Base-by-base conservation (phyloP, 352 stramenopile species). In the Phytopythium kandeliae region DNA sequence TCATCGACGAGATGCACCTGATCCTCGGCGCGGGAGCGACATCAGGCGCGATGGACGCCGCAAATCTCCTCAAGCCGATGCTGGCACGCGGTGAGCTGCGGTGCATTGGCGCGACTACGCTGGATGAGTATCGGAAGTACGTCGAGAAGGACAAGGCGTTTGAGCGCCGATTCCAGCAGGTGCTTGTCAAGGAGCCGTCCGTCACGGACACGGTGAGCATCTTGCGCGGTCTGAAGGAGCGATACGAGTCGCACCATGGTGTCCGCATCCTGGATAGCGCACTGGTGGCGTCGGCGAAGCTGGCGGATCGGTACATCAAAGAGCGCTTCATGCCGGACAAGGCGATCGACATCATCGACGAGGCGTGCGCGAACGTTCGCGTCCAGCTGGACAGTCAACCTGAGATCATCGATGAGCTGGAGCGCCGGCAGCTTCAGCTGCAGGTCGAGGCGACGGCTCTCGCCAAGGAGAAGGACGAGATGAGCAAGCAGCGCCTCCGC, bases 131-230 rank as follows among this genome's bases (percentile, higher is more conserved):
- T 66, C 84, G 94, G 8, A 72, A 98, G 60, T 85, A 99, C 61
- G 97, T 99, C 50, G 96, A 99, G 69, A 99, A 99, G 67, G 97
- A 99, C 71, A 84, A 92, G 26, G 97, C 97, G 0, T 98, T 99
- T 48, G 96, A 98, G 58, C 74, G 97, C 33, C 89, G 97, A 31
- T 99, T 99, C 66, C 97, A 99, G 69, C 86, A 98, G 50, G 93
- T 99, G 2, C 46, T 85, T 3, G 94, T 99, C 12, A 84, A 82
- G 31, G 96, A 99, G 49, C 97, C 97, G 5, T 91, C 70, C 4
- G 93, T 99, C 0, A 73, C 96, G 28, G 89, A 97, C 50, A 99
- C 96, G 0, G 85, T 99, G 41, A 95, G 73, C 33, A 99, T 99
- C 58, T 63, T 99, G 10, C 82, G 95, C 49, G 96, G 96, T 9